Conservation (phyloP, 805 yeast species). For the Aciculoconidium aculeatum region DNA sequence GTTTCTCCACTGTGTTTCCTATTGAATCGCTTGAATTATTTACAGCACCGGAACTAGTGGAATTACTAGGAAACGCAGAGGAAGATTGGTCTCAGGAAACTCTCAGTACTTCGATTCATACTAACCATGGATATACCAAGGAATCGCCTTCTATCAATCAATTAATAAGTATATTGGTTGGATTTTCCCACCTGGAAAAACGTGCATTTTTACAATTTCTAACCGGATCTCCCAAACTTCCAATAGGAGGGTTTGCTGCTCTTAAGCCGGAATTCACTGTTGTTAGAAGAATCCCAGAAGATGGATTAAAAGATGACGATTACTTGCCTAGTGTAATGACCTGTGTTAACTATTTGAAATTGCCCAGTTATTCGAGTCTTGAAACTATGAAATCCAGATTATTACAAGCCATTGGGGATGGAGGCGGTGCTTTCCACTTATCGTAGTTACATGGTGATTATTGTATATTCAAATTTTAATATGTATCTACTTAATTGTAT, state of each 20-base stretch:
- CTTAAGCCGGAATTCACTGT: constrained; percentile 81
- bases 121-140: constrained; percentile 84
- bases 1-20: constrained; percentile 82
- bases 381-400: constrained; percentile 56
- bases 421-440: constrained; percentile 79
- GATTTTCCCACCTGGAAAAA: constrained; percentile 49
- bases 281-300: constrained; percentile 78
- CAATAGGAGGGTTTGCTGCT: constrained; percentile 88
- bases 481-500: no score
- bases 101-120: constrained; percentile 54
- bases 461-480: no score
- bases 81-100: constrained; percentile 84
- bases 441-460: constrained; percentile 38
- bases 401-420: constrained; percentile 73
- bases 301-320: constrained; percentile 60
- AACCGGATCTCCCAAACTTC: constrained; percentile 90
- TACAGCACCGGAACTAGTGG: constrained; percentile 65
- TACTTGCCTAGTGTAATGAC: constrained; percentile 97
- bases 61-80: constrained; percentile 66
- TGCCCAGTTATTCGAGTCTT: constrained; percentile 72
- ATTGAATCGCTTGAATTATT: constrained; percentile 65
- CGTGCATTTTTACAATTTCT: constrained; percentile 77
- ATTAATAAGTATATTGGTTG: constrained; percentile 56
- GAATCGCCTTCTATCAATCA: constrained; percentile 60
- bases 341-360: constrained; percentile 87